Evolutionary conservation across 306 rosid species (phyloP).

Genomic region (Ammopiptanthus mongolicus): DNA sequence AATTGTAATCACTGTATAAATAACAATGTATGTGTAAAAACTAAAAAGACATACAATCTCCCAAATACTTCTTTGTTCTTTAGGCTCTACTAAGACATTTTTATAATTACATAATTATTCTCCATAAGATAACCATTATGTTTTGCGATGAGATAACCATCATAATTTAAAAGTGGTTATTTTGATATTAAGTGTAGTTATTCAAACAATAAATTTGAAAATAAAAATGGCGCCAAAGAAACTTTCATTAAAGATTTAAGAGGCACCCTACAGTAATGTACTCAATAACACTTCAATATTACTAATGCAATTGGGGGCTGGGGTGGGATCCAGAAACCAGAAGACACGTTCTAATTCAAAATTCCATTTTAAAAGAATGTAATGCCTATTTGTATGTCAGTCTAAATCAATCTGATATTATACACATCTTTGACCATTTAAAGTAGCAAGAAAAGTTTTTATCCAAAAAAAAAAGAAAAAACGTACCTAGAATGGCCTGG

Average conservation of each 20-base stretch:
- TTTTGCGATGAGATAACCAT: background rate
- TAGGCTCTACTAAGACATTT: background rate
- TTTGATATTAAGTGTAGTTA: background rate
- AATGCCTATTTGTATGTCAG: constrained; percentile 1
- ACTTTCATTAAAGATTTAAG: background rate
- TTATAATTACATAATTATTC: background rate
- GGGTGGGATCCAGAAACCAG: background rate
- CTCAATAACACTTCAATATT: background rate
- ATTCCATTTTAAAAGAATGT: background rate
- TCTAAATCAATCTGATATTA: constrained; percentile 13
- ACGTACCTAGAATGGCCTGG: background rate
- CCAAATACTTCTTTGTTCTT: background rate
- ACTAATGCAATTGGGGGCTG: background rate
- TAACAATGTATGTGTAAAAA: background rate
- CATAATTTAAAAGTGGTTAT: background rate
- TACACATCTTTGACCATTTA: constrained; percentile 19
- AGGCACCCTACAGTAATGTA: background rate
- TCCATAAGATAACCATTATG: background rate
- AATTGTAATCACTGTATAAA: background rate
- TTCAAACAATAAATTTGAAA: background rate
- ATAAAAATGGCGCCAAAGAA: background rate
- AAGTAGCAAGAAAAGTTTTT: background rate
- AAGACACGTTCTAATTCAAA: constrained; percentile 7
- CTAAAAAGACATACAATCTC: background rate
- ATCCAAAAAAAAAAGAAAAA: background rate